Percentiles rank a stretch among this genome's conserved stretches.
These are phyloP conservation scores for Lachnum nothofagi DNA, from an alignment of 2,329 filamentous ascomycete genomes.

Conservation along the genomic window DNA sequence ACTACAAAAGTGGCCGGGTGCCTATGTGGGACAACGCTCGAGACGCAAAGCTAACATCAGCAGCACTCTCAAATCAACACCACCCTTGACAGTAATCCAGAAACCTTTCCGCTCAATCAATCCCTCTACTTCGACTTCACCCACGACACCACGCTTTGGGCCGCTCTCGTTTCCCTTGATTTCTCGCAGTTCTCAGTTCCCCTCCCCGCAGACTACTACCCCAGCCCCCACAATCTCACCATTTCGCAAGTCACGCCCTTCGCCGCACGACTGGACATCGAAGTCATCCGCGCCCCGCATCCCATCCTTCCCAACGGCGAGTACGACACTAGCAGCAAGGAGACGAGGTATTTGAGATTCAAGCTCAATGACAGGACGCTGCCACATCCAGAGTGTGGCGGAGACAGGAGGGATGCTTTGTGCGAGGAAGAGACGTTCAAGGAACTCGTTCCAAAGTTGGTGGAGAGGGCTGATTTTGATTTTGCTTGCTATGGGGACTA, in stretches of 20 bases:
- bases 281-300: conserved; percentile 63
- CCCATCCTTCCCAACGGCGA: conserved; percentile 54
- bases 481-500: conserved; percentile 62
- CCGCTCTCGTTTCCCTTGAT: conserved; percentile 67
- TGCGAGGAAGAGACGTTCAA: conserved; percentile 68
- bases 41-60: neutral
- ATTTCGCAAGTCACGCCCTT: conserved; percentile 67
- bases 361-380: conserved; percentile 69
- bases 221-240: conserved; percentile 56
- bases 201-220: conserved; percentile 52
- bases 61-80: conserved; percentile 56
- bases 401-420: conserved; percentile 64
- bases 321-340: conserved; percentile 38
- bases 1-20: too few species aligned
- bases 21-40: neutral
- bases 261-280: conserved; percentile 67
- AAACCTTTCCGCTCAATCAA: conserved; percentile 70
- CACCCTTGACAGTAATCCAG: conserved; percentile 62
- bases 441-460: conserved; percentile 53
- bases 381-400: conserved; percentile 60
- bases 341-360: conserved; percentile 69
- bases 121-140: conserved; percentile 72
- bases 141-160: conserved; percentile 70
- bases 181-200: conserved; percentile 59
- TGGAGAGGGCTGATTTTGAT: conserved; percentile 55